Base-by-base conservation (phyloP, 1,284 basidiomycete species). In the Cutaneotrichosporon dermatis region DNA sequence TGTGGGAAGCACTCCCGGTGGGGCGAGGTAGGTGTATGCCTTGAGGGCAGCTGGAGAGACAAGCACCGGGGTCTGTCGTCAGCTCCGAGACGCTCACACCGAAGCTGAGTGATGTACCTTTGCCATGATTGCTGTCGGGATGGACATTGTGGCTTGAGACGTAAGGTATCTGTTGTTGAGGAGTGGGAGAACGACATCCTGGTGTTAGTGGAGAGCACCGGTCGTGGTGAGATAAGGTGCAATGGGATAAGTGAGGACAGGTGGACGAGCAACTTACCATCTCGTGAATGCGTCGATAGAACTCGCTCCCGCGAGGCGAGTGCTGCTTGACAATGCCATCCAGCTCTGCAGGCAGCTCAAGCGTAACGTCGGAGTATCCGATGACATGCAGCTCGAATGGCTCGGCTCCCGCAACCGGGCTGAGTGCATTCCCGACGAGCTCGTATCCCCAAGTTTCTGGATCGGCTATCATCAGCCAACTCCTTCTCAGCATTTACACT, bases 381-480 rank as follows among this genome's bases (percentile, higher is more conserved):
- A 57, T 57, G 15, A 57, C 13, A 41, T 57, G 48, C 10, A 57
- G 55, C 40, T 39, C 41, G 41, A 57, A 57, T 10, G 55, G 34
- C 1, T 57, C 49, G 12, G 43, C 25, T 25, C 25, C 25, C 25
- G 25, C 49, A 15, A 4, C 10, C 4, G 55, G 49, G n/a, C 41
- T 12, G 33, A 51, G 15, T 10, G 6, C 34, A 9, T 9, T 13
- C 16, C 39, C 16, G 6, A 12, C n/a, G 36, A n/a, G 4, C n/a
- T 40, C 41, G 40, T 57, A 51, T 13, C 49, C 55, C 55, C 48
- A 57, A 5, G 35, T 4, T 4, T 9, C 6, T 10, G 55, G 49
- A 15, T 37, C 12, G 9, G 11, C 49, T 57, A 25, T 4, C 2
- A 39, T 51, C 42, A 57, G 55, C 55, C 10, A 7, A 25, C 25